phyloP scores from a whole-genome alignment of 495 filamentous ascomycete genomes.

The Penicillium pancosmium region DNA sequence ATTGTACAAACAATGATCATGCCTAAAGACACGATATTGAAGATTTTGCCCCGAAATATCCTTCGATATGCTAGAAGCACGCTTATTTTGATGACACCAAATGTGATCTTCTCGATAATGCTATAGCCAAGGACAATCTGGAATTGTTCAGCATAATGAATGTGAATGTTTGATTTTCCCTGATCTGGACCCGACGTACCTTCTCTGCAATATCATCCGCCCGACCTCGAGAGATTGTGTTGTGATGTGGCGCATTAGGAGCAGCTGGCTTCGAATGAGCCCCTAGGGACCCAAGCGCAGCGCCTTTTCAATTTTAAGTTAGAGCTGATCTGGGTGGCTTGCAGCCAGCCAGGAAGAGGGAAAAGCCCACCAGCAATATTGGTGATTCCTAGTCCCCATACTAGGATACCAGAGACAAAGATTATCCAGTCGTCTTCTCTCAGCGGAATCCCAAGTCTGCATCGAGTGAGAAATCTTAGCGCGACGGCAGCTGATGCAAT shows the following conservation, averaged over 20 bases:
- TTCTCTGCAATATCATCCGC: slow-evolving; percentile 15
- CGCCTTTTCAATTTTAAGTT: slow-evolving; percentile 2
- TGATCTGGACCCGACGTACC: neutral
- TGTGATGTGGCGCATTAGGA: slow-evolving; percentile 5
- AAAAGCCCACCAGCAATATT: slow-evolving; percentile 9
- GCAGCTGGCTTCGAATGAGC: slow-evolving; percentile 13
- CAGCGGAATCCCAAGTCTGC: neutral
- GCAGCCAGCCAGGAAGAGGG: neutral
- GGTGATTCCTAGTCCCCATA: slow-evolving; percentile 13
- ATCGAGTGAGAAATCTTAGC: slow-evolving; percentile 6
- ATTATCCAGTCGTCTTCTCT: slow-evolving; percentile 12
- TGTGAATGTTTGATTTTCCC: neutral
- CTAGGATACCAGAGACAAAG: slow-evolving; percentile 7
- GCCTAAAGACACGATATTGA: slow-evolving; percentile 7
- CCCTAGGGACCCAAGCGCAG: slow-evolving; percentile 10
- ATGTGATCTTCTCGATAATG: slow-evolving; percentile 17
- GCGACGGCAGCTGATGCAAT: slow-evolving; percentile 5
- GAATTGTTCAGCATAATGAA: neutral
- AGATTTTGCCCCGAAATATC: slow-evolving; percentile 12
- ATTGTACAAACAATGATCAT: slow-evolving; percentile 7
- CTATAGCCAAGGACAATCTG: slow-evolving; percentile 22
- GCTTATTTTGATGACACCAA: slow-evolving; percentile 16
- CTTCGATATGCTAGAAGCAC: slow-evolving; percentile 15
- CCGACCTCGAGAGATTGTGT: slow-evolving; percentile 8
- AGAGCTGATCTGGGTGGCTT: neutral